These are phyloP conservation scores for Eucalyptus shirleyi DNA, from an alignment of 345 rosid genomes.

Conservation along the genomic window DNA sequence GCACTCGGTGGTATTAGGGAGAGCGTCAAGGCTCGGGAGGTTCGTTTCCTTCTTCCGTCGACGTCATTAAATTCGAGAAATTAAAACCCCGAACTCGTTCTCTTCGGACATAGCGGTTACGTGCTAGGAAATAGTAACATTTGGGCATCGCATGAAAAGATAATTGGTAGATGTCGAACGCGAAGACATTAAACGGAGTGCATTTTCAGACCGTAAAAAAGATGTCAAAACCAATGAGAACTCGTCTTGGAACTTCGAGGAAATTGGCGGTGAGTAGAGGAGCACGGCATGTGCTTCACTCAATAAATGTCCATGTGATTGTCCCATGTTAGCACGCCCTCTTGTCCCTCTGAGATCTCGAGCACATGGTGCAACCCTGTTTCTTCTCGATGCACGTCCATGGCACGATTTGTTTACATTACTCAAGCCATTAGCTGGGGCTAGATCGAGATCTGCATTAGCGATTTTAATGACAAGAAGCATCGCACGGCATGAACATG, in stretches of 20 bases:
- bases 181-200: background rate
- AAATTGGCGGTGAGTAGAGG: background rate
- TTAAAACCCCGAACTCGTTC: background rate
- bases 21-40: background rate
- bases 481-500: background rate
- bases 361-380: background rate
- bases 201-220: background rate
- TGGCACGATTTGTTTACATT: background rate
- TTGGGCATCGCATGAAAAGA: background rate
- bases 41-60: background rate
- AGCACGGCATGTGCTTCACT: background rate
- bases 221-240: background rate
- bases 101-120: background rate
- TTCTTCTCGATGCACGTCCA: background rate
- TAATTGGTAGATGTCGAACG: background rate
- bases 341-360: background rate
- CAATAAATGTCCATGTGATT: background rate
- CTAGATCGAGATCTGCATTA: background rate
- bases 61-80: background rate
- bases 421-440: background rate
- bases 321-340: background rate
- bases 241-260: background rate
- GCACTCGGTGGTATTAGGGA: background rate
- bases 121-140: background rate
- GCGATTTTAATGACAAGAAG: background rate